Conservation (phyloP, 768 basidiomycete genomes). For the Phaeotremella skinneri region DNA sequence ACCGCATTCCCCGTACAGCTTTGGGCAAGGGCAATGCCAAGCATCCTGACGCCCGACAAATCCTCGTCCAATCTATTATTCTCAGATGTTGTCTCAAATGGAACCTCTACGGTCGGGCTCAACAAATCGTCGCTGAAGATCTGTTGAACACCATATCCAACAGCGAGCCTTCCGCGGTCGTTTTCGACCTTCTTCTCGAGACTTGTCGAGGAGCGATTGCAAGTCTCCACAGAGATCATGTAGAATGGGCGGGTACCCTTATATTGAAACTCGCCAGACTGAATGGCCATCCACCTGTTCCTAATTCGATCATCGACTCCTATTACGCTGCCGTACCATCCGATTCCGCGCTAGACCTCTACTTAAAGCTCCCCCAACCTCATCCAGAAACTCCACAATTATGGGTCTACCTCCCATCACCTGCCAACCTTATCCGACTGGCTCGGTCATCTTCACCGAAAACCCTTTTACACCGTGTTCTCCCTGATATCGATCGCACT, state of each 20-base stretch:
- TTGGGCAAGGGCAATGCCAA: background rate
- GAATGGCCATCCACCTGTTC: background rate
- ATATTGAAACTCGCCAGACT: background rate
- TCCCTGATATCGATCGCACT: background rate
- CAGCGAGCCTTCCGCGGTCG: background rate
- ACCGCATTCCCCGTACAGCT: background rate
- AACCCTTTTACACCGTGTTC: background rate
- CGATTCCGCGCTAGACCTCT: background rate
- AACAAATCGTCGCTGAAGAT: slow-evolving; percentile 3
- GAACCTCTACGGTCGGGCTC: background rate
- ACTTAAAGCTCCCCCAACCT: background rate
- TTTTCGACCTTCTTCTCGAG: background rate
- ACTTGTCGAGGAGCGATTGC: background rate
- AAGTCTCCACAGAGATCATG: background rate
- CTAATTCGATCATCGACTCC: background rate
- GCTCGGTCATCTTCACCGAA: background rate
- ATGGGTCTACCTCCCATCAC: background rate
- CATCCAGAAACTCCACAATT: background rate
- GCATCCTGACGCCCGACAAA: slow-evolving; percentile 4
- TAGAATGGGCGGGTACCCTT: background rate
- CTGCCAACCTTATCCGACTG: background rate
- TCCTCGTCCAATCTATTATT: slow-evolving; percentile 10
- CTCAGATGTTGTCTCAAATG: slow-evolving; percentile 9
- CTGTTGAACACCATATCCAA: background rate
- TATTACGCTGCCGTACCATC: background rate